Conservation (phyloP, 2,329 filamentous ascomycete species). For the Amylocarpus encephaloides region DNA sequence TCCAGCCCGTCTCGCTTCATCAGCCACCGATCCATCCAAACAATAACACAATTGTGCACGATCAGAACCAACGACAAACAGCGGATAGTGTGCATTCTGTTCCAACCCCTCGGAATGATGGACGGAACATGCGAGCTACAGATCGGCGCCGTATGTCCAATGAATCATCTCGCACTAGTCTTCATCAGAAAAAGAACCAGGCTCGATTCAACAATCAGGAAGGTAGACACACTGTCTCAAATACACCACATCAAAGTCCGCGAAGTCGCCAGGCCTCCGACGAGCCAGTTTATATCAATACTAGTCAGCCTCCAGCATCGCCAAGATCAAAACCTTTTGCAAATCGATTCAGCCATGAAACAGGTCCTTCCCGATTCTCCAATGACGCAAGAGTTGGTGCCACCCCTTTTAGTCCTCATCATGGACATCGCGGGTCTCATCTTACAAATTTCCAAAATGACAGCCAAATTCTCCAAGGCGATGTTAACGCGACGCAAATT, state of each 20-base stretch:
- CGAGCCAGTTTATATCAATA: constrained; percentile 11
- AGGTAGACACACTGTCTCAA: constrained; percentile 6
- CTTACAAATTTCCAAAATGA: neutral
- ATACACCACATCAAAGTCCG: constrained; percentile 4
- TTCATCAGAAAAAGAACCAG: neutral
- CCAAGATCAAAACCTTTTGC: neutral
- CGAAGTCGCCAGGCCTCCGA: neutral
- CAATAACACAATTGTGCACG: no score
- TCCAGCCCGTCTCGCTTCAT: no score
- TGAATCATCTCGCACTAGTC: constrained; percentile 4
- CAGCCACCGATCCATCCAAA: no score
- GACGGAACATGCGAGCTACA: neutral
- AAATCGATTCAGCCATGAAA: neutral
- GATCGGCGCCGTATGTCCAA: constrained; percentile 12
- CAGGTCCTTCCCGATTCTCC: neutral
- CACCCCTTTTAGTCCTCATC: neutral
- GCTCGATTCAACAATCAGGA: neutral
- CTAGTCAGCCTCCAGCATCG: neutral
- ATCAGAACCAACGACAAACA: no score
- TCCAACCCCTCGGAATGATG: neutral
- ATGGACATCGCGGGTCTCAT: neutral
- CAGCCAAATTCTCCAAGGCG: no score
- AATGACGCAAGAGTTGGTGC: constrained; percentile 4
- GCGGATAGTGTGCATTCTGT: no score
- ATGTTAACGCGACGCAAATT: neutral